These are phyloP conservation scores for Tricholoma sp. DNA, from an alignment of 768 basidiomycete genomes.

Conservation along the genomic window DNA sequence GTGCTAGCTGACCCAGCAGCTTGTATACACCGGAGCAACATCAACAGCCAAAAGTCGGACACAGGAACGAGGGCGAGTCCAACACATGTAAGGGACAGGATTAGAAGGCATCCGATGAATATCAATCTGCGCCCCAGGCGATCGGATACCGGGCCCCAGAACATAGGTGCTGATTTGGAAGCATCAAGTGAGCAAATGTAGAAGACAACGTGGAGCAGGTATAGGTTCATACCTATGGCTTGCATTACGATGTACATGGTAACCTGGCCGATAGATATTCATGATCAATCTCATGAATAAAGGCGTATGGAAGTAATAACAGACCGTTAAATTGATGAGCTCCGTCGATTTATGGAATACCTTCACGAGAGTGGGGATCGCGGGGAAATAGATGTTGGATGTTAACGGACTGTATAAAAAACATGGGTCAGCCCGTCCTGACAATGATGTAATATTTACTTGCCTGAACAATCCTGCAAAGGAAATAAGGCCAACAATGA, in stretches of 20 bases:
- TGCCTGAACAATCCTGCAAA: slow-evolving; percentile 62
- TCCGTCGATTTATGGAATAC: slow-evolving; percentile 65
- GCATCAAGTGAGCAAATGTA: background rate
- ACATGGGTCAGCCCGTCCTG: background rate
- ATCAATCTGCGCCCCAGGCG: slow-evolving; percentile 58
- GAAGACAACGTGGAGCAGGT: background rate
- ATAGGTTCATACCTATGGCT: slow-evolving; percentile 43
- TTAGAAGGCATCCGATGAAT: slow-evolving; percentile 55
- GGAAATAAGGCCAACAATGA: slow-evolving; percentile 53
- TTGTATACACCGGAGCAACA: slow-evolving; percentile 78
- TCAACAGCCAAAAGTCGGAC: slow-evolving; percentile 69
- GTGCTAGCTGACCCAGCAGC: slow-evolving; percentile 77
- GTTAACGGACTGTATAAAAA: slow-evolving; percentile 50
- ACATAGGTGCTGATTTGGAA: slow-evolving; percentile 42
- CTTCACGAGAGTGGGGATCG: slow-evolving; percentile 59
- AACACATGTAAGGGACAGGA: slow-evolving; percentile 64
- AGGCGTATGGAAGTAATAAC: slow-evolving; percentile 15
- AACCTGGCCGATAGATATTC: slow-evolving; percentile 25
- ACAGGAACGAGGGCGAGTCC: slow-evolving; percentile 45
- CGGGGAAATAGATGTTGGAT: slow-evolving; percentile 75
- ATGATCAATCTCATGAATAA: background rate
- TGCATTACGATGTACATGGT: slow-evolving; percentile 73
- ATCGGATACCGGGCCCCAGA: slow-evolving; percentile 72
- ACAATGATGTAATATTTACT: background rate
- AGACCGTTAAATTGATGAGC: slow-evolving; percentile 72